Evolutionary conservation across 345 rosid genomes (phyloP).

Genomic region (Salix exigua): DNA sequence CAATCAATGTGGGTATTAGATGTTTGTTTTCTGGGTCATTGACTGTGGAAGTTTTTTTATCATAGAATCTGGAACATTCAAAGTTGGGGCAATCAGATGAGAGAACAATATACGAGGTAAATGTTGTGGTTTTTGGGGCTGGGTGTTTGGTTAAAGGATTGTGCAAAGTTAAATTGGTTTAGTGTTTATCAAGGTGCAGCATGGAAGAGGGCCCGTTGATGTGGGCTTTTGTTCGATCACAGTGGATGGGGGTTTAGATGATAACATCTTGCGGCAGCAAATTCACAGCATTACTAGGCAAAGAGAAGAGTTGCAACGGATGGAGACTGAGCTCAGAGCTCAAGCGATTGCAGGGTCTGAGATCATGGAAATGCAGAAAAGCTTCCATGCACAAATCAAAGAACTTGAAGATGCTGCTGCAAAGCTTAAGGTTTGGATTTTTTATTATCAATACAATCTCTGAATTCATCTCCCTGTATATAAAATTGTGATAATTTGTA

Average conservation of each 20-base stretch:
- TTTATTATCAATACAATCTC: background rate
- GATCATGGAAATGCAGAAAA: constrained; percentile 57
- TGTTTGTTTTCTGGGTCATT: background rate
- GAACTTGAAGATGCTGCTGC: constrained; percentile 61
- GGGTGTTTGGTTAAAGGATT: background rate
- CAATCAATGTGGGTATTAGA: background rate
- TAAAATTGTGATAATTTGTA: background rate
- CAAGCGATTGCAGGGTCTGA: constrained; percentile 62
- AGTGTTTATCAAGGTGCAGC: constrained; percentile 59
- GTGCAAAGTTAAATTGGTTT: constrained; percentile 22
- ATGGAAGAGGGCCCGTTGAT: constrained; percentile 64
- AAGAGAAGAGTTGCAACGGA: constrained; percentile 67
- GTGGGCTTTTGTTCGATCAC: constrained; percentile 57
- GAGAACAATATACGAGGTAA: constrained; percentile 83
- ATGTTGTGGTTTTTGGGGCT: constrained; percentile 8
- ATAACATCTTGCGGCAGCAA: constrained; percentile 60
- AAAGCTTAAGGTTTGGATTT: constrained; percentile 57
- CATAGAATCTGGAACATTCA: constrained; percentile 59
- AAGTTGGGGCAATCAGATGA: constrained; percentile 67
- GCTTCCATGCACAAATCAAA: constrained; percentile 53
- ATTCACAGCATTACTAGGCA: constrained; percentile 52
- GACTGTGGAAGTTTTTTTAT: background rate
- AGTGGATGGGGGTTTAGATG: constrained; percentile 47
- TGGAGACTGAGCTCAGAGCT: constrained; percentile 82
- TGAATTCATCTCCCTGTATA: background rate